Base-by-base conservation (phyloP, 2,329 filamentous ascomycete genomes). In the Kalmusia sp. region DNA sequence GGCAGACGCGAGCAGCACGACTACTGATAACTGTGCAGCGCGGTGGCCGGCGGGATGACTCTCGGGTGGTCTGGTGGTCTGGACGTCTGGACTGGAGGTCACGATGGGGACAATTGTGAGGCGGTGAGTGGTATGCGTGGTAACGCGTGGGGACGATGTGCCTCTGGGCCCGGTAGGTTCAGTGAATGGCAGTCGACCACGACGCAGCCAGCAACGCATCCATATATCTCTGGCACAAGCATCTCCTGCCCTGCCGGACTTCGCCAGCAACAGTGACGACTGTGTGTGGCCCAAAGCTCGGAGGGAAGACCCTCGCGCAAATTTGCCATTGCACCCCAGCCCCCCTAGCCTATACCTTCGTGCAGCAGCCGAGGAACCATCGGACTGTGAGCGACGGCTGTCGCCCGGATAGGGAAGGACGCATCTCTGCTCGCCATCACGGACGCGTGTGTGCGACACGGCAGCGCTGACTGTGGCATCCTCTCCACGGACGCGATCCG, bases 141-240 rank as follows among this genome's bases (percentile, higher is more conserved):
- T 66, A 54, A 45, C 49, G 51, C 57, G 64, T 64, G 65, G 64
- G 66, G 55, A 45, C 49, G 38, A 30, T n/a, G 27, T 38, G 40
- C 22, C 31, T 27, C 61, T 52, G 47, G 51, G 55, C 41, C 46
- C 51, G 27, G 28, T 51, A 53, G 48, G 51, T 58, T 37, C 38
- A 62, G 62, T 68, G 67, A 67, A 72, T 70, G 61, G 63, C 59
- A 66, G 57, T 58, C 60, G 63, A 62, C 63, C 70, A 70, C 68
- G 68, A 69, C 62, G 65, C 61, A 53, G 44, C 65, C 69, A 87
- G 83, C 46, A n/a, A 86, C 65, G 52, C 84, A 76, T 65, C 87
- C 68, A 21, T 86, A 88, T 70, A 33, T 85, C 83, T 85, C 83
- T 73, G 86, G 86, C 82, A 27, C 25, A 40, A 24, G 28, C 43